These are phyloP conservation scores for Byssothecium circinans DNA, from an alignment of 2,329 filamentous ascomycete genomes.

Conservation along the genomic window DNA sequence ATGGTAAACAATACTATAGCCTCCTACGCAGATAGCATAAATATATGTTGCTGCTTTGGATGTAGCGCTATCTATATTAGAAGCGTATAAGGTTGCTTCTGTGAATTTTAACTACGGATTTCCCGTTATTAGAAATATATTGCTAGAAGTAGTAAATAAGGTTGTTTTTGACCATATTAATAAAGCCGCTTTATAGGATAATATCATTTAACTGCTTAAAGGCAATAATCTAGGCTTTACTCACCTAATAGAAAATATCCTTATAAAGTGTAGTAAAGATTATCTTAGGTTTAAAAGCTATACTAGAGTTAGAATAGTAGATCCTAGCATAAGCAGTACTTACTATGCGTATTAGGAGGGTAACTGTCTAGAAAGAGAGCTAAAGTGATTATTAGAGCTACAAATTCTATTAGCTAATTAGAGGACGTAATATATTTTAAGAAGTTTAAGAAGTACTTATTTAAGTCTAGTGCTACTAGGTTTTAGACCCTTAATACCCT, in stretches of 20 bases:
- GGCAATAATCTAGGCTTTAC: neutral
- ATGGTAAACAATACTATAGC: slow-evolving; percentile 16
- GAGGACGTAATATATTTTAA: no score
- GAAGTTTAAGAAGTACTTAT: no score
- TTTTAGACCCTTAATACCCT: no score
- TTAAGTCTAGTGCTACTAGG: no score
- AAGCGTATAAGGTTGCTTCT: slow-evolving; percentile 7
- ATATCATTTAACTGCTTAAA: slow-evolving; percentile 8
- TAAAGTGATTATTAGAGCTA: no score
- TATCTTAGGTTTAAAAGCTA: slow-evolving; percentile 12
- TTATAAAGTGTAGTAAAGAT: slow-evolving; percentile 14
- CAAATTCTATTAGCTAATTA: no score
- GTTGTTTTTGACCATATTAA: slow-evolving; percentile 13
- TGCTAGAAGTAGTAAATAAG: slow-evolving; percentile 12
- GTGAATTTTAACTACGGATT: slow-evolving; percentile 11
- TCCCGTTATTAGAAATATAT: slow-evolving; percentile 2
- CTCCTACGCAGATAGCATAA: slow-evolving; percentile 14
- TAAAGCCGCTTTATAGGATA: slow-evolving; percentile 15
- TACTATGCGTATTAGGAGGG: no score
- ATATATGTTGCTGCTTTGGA: slow-evolving; percentile 17
- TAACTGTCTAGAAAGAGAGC: no score
- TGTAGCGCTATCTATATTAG: slow-evolving; percentile 11
- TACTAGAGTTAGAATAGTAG: no score
- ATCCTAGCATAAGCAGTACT: no score
- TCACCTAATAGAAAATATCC: slow-evolving; percentile 9